Evolutionary conservation across 202 grass and related monocot genomes (phyloP), one percentile per base, ranked within the genome.

Genomic region (Setaria viridis): DNA sequence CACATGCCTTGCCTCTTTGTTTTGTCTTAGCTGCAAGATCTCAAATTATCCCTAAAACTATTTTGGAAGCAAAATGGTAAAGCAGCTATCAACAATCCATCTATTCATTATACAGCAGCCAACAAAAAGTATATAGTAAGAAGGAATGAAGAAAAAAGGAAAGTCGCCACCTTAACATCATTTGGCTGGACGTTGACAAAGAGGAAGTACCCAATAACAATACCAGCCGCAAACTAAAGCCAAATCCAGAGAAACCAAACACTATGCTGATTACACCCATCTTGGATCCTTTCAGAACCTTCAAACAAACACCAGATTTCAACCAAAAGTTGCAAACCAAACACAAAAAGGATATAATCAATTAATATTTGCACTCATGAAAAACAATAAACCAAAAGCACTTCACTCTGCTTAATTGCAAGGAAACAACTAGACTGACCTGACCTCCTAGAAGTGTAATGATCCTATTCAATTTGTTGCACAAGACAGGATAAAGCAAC

Each of bases 141-240:
- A 56, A 62, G 75, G 53, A 60, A 80, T 64, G 25, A 63, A 39
- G 25, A 63, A 54, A 54, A 77, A 84, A 46, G 25, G 55, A 74
- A 77, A 62, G 49, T 5, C 42, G 12, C 56, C 64, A 99, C 96
- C 93, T 94, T 95, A 82, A 95, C 91, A 80, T 99, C 90, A 29
- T 84, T 85, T 79, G 91, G 88, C 72, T 99, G 96, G 87, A 85
- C 88, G 72, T 91, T 92, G 77, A 99, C 87, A 85, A 99, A 95
- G 57, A 91, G 59, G 35, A 90, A 94, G 85, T 94, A 99, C 5
- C 96, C 96, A n/a, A 95, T 91, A 47, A 92, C 90, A 80, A 94
- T 73, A 37, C 96, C 96, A 80, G 91, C 64, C 0, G 90, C 85
- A 47, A 99, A 78, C 74, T 93, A 67, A 90, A 81, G 9, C 96